Percentiles rank a stretch among this genome's conserved stretches.
phyloP scores from a whole-genome alignment of 805 yeast species.

The Zygosaccharomyces bisporus region DNA sequence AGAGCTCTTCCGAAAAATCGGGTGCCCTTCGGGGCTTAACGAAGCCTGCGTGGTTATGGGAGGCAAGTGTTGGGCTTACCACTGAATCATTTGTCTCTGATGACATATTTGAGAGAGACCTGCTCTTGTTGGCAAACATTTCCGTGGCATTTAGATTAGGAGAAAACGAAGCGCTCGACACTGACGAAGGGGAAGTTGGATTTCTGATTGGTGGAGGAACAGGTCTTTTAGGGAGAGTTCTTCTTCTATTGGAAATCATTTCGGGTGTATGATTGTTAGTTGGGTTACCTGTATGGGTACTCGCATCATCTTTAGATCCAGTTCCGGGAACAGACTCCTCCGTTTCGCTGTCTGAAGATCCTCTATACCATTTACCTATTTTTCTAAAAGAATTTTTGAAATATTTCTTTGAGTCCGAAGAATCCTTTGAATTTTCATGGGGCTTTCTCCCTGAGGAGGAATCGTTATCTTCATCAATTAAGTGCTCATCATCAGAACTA shows the following conservation, averaged over 20 bases:
- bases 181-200: constrained; percentile 9
- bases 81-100: constrained; percentile 12
- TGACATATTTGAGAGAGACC: constrained; percentile 19
- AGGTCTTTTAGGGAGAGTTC: constrained; percentile 25
- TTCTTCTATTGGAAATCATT: constrained; percentile 35
- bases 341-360: constrained; percentile 10
- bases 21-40: constrained; percentile 9
- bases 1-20: constrained; percentile 11
- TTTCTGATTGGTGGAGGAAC: constrained; percentile 4
- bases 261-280: constrained; percentile 16
- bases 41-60: constrained; percentile 12
- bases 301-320: background rate
- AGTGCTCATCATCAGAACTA: constrained; percentile 27
- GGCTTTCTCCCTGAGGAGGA: too few species aligned
- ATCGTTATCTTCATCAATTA: constrained; percentile 22
- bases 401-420: constrained; percentile 36
- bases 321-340: constrained; percentile 1
- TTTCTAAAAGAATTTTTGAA: constrained; percentile 50
- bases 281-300: background rate
- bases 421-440: constrained; percentile 23
- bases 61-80: constrained; percentile 1
- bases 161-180: constrained; percentile 7
- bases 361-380: constrained; percentile 65
- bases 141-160: constrained; percentile 22
- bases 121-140: constrained; percentile 31